These are phyloP conservation scores for Cyclotella cryptica DNA, from an alignment of 108 stramenopile genomes.

Conservation along the genomic window DNA sequence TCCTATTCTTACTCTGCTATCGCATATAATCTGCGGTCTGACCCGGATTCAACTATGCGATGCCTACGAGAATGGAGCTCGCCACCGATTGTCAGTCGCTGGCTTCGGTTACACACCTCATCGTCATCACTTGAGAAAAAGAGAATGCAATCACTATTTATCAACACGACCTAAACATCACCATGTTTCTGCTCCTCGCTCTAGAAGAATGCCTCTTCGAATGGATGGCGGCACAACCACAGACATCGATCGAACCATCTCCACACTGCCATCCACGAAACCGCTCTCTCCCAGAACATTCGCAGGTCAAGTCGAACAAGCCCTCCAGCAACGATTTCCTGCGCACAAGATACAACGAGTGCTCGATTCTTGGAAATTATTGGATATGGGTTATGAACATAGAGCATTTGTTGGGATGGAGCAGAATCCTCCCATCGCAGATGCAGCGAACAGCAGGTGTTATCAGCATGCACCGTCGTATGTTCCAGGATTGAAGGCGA, in stretches of 20 bases:
- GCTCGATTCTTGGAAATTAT: conserved; percentile 71
- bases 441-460: conserved; percentile 51
- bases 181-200: background rate
- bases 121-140: too few species aligned
- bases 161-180: background rate
- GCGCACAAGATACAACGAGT: conserved; percentile 63
- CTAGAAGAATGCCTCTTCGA: background rate
- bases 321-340: conserved; percentile 58
- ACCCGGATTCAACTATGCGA: background rate
- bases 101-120: too few species aligned
- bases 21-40: background rate
- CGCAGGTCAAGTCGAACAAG: conserved; percentile 80
- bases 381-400: conserved; percentile 77
- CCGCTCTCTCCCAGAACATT: conserved; percentile 70
- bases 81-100: background rate
- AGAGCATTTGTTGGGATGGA: conserved; percentile 68
- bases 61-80: background rate
- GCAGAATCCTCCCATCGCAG: conserved; percentile 44
- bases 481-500: conserved; percentile 73
- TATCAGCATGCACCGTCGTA: conserved; percentile 83
- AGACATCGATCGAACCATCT: conserved; percentile 37
- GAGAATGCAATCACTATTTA: background rate
- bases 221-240: background rate
- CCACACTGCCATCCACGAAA: conserved; percentile 44
- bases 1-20: background rate